Conservation (phyloP, 495 filamentous ascomycete genomes). For the Tuber magnatum region DNA sequence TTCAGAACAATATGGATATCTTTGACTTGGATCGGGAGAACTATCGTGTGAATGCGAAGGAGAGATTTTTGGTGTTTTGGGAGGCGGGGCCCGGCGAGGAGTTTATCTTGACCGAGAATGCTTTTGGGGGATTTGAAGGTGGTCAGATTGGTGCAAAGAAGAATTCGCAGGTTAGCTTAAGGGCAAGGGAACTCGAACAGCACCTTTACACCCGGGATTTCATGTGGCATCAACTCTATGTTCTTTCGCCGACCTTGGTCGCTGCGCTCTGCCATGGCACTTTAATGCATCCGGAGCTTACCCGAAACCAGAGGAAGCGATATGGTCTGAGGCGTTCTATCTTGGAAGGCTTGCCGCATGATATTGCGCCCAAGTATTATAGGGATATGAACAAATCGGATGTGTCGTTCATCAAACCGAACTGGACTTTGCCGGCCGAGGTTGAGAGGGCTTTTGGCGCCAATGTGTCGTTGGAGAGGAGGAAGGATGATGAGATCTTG, state of each 20-base stretch:
- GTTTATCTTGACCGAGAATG: conserved; percentile 42
- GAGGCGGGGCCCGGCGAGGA: conserved; percentile 40
- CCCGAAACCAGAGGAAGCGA: conserved; percentile 35
- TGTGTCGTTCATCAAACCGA: conserved; percentile 36
- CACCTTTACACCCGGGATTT: conserved; percentile 39
- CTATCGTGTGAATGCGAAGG: conserved; percentile 40
- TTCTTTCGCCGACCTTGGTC: conserved; percentile 40
- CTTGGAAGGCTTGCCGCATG: conserved; percentile 39
- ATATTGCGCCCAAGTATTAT: conserved; percentile 38
- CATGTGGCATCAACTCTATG: conserved; percentile 43
- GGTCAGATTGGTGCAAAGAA: conserved; percentile 40
- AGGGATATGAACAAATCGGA: conserved; percentile 39
- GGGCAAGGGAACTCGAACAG: conserved; percentile 32
- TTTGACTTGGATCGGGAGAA: conserved; percentile 41
- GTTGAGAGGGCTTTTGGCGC: conserved; percentile 34
- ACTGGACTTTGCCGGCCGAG: conserved; percentile 33
- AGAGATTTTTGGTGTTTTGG: conserved; percentile 42
- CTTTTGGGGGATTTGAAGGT: conserved; percentile 42
- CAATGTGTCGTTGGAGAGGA: conserved; percentile 28
- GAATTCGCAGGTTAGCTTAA: conserved; percentile 38
- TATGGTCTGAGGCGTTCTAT: conserved; percentile 41
- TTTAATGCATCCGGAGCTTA: conserved; percentile 39
- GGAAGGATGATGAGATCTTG: conserved; percentile 34
- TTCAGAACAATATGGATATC: conserved; percentile 33
- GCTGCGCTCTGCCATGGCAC: conserved; percentile 41